Percentiles rank a stretch among this genome's conserved stretches.
phyloP scores from a whole-genome alignment of 306 rosid genomes.

The Quercus wislizeni region DNA sequence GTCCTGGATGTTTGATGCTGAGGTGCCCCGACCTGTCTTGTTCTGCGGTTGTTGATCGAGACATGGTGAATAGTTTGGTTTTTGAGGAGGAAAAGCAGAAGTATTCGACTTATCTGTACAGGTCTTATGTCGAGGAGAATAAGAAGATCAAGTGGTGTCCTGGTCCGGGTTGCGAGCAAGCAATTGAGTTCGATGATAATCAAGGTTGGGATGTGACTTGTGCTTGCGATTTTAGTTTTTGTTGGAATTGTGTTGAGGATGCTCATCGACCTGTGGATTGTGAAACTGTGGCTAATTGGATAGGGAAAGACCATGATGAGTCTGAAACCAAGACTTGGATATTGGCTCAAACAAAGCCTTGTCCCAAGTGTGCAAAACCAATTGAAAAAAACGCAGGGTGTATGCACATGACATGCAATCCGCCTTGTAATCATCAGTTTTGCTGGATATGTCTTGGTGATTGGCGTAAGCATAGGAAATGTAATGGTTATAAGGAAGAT shows the following conservation, averaged over 20 bases:
- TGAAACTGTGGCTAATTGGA: slow-evolving; percentile 33
- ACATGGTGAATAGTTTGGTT: slow-evolving; percentile 24
- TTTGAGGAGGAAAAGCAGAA: slow-evolving; percentile 20
- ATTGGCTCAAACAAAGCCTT: slow-evolving; percentile 39
- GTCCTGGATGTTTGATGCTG: slow-evolving; percentile 41
- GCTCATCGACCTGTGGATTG: slow-evolving; percentile 49
- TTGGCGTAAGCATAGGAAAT: slow-evolving; percentile 25
- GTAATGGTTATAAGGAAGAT: slow-evolving; percentile 11
- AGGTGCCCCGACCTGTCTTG: slow-evolving; percentile 40
- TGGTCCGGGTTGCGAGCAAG: slow-evolving; percentile 39
- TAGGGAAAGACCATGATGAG: slow-evolving; percentile 30
- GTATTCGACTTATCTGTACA: slow-evolving; percentile 30
- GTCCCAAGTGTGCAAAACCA: slow-evolving; percentile 41
- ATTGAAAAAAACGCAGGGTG: slow-evolving; percentile 45
- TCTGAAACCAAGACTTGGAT: slow-evolving; percentile 41
- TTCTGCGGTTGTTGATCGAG: slow-evolving; percentile 32
- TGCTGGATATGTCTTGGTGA: slow-evolving; percentile 43
- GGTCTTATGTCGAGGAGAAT: slow-evolving; percentile 43
- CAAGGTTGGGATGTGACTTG: slow-evolving; percentile 30
- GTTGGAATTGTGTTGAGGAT: slow-evolving; percentile 46
- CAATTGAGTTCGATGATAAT: slow-evolving; percentile 18
- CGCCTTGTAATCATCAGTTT: slow-evolving; percentile 34
- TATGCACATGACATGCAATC: slow-evolving; percentile 42
- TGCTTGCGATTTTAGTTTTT: slow-evolving; percentile 32
- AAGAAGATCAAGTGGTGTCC: slow-evolving; percentile 51